These are phyloP conservation scores for Pistacia atlantica DNA, from an alignment of 345 rosid species.

Conservation along the genomic window DNA sequence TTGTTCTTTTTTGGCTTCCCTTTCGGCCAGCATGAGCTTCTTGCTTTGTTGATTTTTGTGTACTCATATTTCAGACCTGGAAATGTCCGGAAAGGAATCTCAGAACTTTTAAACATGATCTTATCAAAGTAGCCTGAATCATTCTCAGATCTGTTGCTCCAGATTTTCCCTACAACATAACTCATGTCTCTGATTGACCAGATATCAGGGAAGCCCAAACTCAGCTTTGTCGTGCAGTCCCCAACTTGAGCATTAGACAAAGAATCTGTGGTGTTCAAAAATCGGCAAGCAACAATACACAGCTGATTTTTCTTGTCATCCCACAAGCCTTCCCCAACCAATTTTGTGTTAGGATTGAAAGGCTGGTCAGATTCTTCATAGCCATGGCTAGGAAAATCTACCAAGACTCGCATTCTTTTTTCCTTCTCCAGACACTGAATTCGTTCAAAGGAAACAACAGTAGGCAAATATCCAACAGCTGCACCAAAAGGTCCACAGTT, in stretches of 20 bases:
- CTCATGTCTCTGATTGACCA: constrained; percentile 36
- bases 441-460: constrained; percentile 20
- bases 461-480: constrained; percentile 25
- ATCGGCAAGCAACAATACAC: constrained; percentile 35
- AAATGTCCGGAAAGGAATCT: background rate
- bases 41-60: constrained; percentile 37
- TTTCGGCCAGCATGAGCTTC: constrained; percentile 25
- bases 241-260: constrained; percentile 39
- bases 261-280: constrained; percentile 28
- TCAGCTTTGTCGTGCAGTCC: constrained; percentile 45
- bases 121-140: constrained; percentile 35
- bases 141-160: constrained; percentile 25
- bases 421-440: constrained; percentile 30
- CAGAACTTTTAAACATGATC: constrained; percentile 23
- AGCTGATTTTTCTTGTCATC: constrained; percentile 38
- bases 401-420: constrained; percentile 20
- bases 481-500: constrained; percentile 28
- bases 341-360: constrained; percentile 20
- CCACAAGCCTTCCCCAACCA: constrained; percentile 60
- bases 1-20: constrained; percentile 14
- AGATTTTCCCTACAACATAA: constrained; percentile 38
- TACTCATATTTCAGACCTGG: constrained; percentile 39
- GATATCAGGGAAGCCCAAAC: constrained; percentile 36
- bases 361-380: constrained; percentile 19
- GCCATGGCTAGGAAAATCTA: constrained; percentile 17